Evolutionary conservation across 768 basidiomycete species (phyloP).

Genomic region (Dacryopinax spathularia): DNA sequence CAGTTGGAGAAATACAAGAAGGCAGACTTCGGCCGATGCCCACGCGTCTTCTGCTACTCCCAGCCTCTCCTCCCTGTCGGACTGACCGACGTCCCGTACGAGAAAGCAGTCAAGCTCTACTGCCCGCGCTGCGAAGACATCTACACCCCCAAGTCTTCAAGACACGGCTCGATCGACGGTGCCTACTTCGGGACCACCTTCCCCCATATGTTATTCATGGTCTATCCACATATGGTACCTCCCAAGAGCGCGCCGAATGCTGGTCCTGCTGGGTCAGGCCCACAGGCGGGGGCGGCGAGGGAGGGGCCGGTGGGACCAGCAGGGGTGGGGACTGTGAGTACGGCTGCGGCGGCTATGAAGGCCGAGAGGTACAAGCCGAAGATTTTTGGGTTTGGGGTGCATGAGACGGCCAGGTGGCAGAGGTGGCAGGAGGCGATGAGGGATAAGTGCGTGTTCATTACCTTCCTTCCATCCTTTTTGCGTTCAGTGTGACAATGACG

Average conservation of each 20-base stretch:
- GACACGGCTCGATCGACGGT: slow-evolving; percentile 94
- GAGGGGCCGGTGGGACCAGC: slow-evolving; percentile 20
- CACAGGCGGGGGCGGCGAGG: slow-evolving; percentile 33
- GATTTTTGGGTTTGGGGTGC: slow-evolving; percentile 93
- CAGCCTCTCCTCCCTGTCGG: slow-evolving; percentile 96
- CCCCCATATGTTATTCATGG: slow-evolving; percentile 92
- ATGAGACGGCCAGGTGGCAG: slow-evolving; percentile 85
- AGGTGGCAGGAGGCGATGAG: slow-evolving; percentile 91
- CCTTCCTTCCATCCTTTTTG: slow-evolving; percentile 11
- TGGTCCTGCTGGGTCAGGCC: slow-evolving; percentile 30
- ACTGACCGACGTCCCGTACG: slow-evolving; percentile 91
- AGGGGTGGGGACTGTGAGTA: slow-evolving; percentile 52
- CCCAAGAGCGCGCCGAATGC: slow-evolving; percentile 35
- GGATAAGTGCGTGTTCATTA: slow-evolving; percentile 72
- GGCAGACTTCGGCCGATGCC: slow-evolving; percentile 96
- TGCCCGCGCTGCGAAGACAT: slow-evolving; percentile 98
- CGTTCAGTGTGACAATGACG: not conserved
- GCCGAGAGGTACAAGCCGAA: slow-evolving; percentile 84
- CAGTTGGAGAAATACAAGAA: slow-evolving; percentile 91
- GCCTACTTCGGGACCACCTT: slow-evolving; percentile 98
- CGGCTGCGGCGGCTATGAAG: slow-evolving; percentile 69
- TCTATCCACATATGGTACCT: slow-evolving; percentile 86
- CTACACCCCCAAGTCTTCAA: slow-evolving; percentile 91
- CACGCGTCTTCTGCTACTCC: slow-evolving; percentile 85
- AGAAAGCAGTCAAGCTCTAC: slow-evolving; percentile 97